Conservation (phyloP, 352 stramenopile genomes). For the Globisporangium rhizosaccharum region DNA sequence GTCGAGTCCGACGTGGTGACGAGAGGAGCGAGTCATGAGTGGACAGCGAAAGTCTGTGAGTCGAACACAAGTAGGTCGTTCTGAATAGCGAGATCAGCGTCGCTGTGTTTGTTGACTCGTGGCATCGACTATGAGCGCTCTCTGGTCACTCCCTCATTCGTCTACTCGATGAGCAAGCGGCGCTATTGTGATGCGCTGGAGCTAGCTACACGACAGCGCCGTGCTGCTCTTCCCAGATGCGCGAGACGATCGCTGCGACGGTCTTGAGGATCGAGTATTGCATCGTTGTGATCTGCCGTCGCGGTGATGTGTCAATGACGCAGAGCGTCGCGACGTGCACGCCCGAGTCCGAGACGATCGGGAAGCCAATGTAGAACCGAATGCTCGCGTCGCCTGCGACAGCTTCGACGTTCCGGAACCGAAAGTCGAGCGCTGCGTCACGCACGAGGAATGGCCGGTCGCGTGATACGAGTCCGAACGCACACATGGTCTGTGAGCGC, state of each 20-base stretch:
- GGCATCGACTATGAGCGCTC: too few species aligned
- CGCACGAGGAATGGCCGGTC: conserved; percentile 38
- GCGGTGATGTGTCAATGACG: conserved; percentile 35
- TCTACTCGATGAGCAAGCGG: neutral
- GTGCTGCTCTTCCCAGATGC: conserved; percentile 11
- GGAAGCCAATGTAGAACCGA: conserved; percentile 42
- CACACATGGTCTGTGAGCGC: conserved; percentile 30
- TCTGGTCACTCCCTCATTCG: too few species aligned
- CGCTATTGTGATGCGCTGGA: too few species aligned
- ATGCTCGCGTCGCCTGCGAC: conserved; percentile 24
- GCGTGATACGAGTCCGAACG: conserved; percentile 24
- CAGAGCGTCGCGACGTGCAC: conserved; percentile 35
- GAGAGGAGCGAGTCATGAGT: too few species aligned
- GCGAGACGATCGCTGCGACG: conserved; percentile 21
- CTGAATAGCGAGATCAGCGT: too few species aligned
- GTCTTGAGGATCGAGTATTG: conserved; percentile 52
- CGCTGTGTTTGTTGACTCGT: too few species aligned
- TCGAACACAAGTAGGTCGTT: too few species aligned
- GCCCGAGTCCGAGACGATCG: conserved; percentile 22
- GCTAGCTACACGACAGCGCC: neutral
- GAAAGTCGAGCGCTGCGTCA: conserved; percentile 40
- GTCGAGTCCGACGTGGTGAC: neutral
- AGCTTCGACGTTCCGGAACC: conserved; percentile 41
- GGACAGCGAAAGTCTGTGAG: too few species aligned
- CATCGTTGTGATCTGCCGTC: conserved; percentile 51